Conservation (phyloP, 2,329 filamentous ascomycete genomes). For the Mycosphaerelloides madeirae region DNA sequence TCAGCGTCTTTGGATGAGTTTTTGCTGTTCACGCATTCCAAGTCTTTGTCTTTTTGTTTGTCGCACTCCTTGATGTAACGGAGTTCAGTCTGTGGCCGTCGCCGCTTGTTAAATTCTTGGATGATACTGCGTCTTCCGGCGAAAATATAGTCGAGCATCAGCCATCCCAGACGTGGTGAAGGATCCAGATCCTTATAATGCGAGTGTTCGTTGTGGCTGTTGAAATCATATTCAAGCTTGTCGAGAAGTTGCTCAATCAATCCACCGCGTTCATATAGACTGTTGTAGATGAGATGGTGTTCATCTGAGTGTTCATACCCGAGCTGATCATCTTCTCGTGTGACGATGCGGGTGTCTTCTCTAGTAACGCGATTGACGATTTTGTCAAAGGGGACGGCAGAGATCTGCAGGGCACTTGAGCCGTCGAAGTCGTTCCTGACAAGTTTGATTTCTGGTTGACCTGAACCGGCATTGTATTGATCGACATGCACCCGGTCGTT, state of each 20-base stretch:
- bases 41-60: constrained; percentile 8
- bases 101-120: constrained; percentile 8
- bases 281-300: constrained; percentile 15
- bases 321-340: constrained; percentile 8
- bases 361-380: constrained; percentile 8
- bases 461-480: constrained; percentile 14
- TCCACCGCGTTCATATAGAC: constrained; percentile 5
- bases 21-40: constrained; percentile 4
- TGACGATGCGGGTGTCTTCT: not conserved
- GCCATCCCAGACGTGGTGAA: constrained; percentile 10
- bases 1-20: constrained; percentile 3
- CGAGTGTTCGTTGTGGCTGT: not conserved
- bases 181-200: constrained; percentile 8
- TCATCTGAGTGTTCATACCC: constrained; percentile 4
- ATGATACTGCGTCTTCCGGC: constrained; percentile 14
- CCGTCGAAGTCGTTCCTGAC: constrained; percentile 4
- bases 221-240: constrained; percentile 13
- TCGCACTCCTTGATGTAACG: constrained; percentile 2
- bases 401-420: constrained; percentile 9
- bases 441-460: not conserved
- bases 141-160: constrained; percentile 23
- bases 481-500: not conserved
- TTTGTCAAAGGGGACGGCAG: constrained; percentile 13
- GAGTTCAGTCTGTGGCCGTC: constrained; percentile 1
- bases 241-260: constrained; percentile 16